These are phyloP conservation scores for Metroxylon sagu DNA, from an alignment of 176 grass and related monocot species.

Conservation along the genomic window DNA sequence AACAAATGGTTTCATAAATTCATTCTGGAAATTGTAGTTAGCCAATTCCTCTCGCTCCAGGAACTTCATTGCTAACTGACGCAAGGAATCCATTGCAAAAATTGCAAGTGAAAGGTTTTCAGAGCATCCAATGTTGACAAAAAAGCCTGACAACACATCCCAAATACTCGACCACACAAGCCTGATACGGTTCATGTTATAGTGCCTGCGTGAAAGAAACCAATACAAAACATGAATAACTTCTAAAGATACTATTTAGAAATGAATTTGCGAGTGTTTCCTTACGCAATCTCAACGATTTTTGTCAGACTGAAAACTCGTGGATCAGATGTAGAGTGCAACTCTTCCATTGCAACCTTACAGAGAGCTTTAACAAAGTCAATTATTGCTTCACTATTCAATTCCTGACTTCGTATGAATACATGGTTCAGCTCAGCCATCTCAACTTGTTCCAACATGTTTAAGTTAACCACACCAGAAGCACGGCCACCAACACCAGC, in stretches of 20 bases:
- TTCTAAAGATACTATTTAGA: background rate
- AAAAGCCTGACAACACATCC: constrained; percentile 93
- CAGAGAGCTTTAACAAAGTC: constrained; percentile 98
- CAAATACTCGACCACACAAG: constrained; percentile 99
- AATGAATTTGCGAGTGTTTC: background rate
- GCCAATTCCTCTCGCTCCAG: constrained; percentile 81
- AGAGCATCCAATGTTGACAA: constrained; percentile 94
- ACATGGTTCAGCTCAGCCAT: constrained; percentile 89
- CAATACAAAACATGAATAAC: constrained; percentile 9
- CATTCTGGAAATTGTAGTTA: constrained; percentile 99
- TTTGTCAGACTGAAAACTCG: constrained; percentile 92
- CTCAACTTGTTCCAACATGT: constrained; percentile 87
- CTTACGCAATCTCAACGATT: constrained; percentile 96
- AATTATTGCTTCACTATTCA: constrained; percentile 94
- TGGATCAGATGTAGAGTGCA: constrained; percentile 93
- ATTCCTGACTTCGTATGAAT: constrained; percentile 77
- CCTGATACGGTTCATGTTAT: constrained; percentile 95
- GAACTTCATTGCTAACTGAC: constrained; percentile 95
- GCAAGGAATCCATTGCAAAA: constrained; percentile 97
- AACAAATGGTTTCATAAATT: constrained; percentile 99
- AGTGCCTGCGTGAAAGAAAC: constrained; percentile 52
- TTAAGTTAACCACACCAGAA: constrained; percentile 51
- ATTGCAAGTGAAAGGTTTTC: constrained; percentile 97
- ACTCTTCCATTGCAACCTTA: constrained; percentile 98
- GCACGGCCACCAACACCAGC: constrained; percentile 93